phyloP scores from a whole-genome alignment of 768 basidiomycete genomes.

The Sporobolomyces phaffii region DNA sequence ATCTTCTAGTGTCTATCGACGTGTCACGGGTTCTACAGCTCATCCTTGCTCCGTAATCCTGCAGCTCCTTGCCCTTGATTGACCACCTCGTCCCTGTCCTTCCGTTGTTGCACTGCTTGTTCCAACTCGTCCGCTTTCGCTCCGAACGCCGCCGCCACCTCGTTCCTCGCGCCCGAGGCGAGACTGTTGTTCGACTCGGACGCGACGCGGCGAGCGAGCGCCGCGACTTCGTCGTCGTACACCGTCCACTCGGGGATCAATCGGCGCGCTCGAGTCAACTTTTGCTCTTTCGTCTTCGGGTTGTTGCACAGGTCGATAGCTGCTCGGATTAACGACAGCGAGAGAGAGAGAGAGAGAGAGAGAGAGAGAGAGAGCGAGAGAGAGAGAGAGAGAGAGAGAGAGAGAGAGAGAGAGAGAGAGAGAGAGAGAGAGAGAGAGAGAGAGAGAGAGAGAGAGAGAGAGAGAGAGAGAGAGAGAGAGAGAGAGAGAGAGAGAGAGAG shows the following conservation, averaged over 20 bases:
- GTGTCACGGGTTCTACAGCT: conserved; percentile 7
- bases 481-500: too few species aligned
- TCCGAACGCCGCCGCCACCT: conserved; percentile 32
- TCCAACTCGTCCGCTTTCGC: conserved; percentile 37
- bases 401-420: too few species aligned
- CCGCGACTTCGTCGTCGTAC: conserved; percentile 84
- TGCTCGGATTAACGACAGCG: conserved; percentile 39
- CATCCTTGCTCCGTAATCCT: conserved; percentile 6
- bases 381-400: too few species aligned
- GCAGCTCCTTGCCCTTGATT: neutral
- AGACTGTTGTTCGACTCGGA: conserved; percentile 57
- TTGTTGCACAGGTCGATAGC: conserved; percentile 78
- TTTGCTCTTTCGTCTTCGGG: conserved; percentile 75
- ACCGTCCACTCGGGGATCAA: conserved; percentile 97
- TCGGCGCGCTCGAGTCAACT: conserved; percentile 73
- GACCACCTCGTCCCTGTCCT: conserved; percentile 35
- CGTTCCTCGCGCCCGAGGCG: conserved; percentile 59
- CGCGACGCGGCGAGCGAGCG: conserved; percentile 67
- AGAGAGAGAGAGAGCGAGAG: neutral
- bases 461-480: too few species aligned
- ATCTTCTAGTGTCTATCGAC: neutral
- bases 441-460: too few species aligned
- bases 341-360: neutral
- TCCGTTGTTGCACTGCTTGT: conserved; percentile 40
- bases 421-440: too few species aligned